Evolutionary conservation across 2,329 filamentous ascomycete genomes (phyloP), one percentile per base, ranked within the genome.

Genomic region (Seiridium cupressi): DNA sequence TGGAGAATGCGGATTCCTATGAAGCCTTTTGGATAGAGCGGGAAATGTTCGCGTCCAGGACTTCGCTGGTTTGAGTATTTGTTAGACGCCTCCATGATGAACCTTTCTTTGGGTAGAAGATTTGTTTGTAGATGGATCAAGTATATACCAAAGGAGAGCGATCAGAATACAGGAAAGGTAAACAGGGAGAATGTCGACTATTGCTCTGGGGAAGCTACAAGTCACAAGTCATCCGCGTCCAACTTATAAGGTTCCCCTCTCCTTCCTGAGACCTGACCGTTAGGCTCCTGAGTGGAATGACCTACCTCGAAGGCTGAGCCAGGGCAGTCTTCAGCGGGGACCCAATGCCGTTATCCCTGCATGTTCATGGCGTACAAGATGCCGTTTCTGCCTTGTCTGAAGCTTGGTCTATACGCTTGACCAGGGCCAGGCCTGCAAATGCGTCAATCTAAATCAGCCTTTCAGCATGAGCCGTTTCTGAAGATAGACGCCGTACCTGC

Each of bases 1-100:
- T 83, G 79, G 58, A 79, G 64, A 40, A 80, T 76, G 38, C 80
- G 76, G 5, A 82, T 60, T 47, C 72, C 72, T 40, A 79, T 74
- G 68, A 80, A 81, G 26, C 74, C 74, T 44, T 66, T 70, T 13
- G 81, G 79, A 44, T 79, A 81, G 35, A 73, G 58, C n/a, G 79
- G 79, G 32, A 81, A 72, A 61, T 81, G 79, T 64, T 81, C 78
- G 61, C 68, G 72, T 42, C 79, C 78, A n/a, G 69, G 61, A 5
- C 64, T 62, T 31, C 76, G 73, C 44, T 68, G 62, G 57, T 63
- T 66, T 1, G 71, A 67, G 59, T 75, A 72, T 54, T 67, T 70
- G 6, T 64, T n/a, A 26, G 44, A 48, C 34, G 42, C 13, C 38
- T 42, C 38, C 38, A 42, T 42, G 7, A 13, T 42, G 38, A 42